A percentile compares a stretch with the other conserved stretches of the same genome.
phyloP scores from a whole-genome alignment of 345 rosid genomes.

The Conringia planisiliqua region DNA sequence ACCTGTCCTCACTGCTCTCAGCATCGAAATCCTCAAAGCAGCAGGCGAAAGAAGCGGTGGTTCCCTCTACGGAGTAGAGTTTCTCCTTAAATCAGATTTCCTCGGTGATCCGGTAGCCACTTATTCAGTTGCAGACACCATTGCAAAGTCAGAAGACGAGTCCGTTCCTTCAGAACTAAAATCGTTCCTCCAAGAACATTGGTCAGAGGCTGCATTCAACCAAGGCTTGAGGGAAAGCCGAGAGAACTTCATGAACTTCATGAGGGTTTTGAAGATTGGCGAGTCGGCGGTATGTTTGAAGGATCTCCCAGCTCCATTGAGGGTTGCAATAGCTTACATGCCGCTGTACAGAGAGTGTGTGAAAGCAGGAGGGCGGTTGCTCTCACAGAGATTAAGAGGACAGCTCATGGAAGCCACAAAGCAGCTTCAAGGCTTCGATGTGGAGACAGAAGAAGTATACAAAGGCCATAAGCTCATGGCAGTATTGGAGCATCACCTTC shows the following conservation, averaged over 20 bases:
- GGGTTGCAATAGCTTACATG: slow-evolving; percentile 75
- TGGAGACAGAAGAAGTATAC: slow-evolving; percentile 50
- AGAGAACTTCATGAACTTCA: slow-evolving; percentile 60
- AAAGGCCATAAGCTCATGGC: slow-evolving; percentile 48
- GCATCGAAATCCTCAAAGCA: slow-evolving; percentile 88
- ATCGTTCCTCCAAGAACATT: slow-evolving; percentile 67
- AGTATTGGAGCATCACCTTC: slow-evolving; percentile 74
- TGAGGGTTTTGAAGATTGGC: slow-evolving; percentile 65
- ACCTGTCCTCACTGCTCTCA: slow-evolving; percentile 84
- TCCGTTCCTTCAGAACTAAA: slow-evolving; percentile 69
- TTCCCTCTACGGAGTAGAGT: slow-evolving; percentile 86
- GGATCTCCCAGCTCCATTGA: slow-evolving; percentile 76
- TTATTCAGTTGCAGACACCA: slow-evolving; percentile 81
- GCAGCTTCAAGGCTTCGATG: slow-evolving; percentile 62
- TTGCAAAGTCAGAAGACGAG: slow-evolving; percentile 80
- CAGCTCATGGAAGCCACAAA: slow-evolving; percentile 75
- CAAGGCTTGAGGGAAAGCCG: slow-evolving; percentile 72
- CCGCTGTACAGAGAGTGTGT: slow-evolving; percentile 81
- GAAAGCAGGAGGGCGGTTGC: slow-evolving; percentile 51
- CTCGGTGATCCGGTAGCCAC: slow-evolving; percentile 81
- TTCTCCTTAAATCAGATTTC: slow-evolving; percentile 81
- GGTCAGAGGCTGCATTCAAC: slow-evolving; percentile 87
- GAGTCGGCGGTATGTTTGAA: slow-evolving; percentile 65
- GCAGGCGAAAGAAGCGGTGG: slow-evolving; percentile 96
- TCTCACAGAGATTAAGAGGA: slow-evolving; percentile 78